Percentiles rank a stretch among this genome's conserved stretches.
Evolutionary conservation across 75 land plant genomes (phyloP).

Genomic region (Ceratopteris richardii): DNA sequence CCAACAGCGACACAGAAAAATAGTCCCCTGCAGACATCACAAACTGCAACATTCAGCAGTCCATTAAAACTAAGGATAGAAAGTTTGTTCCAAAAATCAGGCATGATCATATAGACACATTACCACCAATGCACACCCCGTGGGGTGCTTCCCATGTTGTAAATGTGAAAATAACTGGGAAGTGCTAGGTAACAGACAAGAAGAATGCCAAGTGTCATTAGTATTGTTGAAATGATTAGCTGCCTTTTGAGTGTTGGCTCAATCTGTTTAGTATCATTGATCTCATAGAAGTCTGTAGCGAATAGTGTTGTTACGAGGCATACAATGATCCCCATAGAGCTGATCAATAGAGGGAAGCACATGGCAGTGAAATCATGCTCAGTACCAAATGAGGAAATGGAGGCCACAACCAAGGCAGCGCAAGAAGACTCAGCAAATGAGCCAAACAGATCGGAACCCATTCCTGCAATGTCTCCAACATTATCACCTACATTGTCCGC

Average conservation of each 20-base stretch:
- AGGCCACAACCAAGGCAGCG: too few relatives aligned
- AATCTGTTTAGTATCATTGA: slow-evolving; percentile 44
- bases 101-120: not conserved
- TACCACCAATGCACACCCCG: slow-evolving; percentile 52
- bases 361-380: too few relatives aligned
- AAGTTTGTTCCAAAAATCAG: too few relatives aligned
- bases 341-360: slow-evolving; percentile 53
- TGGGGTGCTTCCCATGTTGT: slow-evolving; percentile 31
- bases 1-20: slow-evolving; percentile 56
- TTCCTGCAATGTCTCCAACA: too few relatives aligned
- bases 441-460: too few relatives aligned
- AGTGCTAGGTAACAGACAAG: slow-evolving; percentile 42
- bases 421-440: too few relatives aligned
- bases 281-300: slow-evolving; percentile 49
- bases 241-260: slow-evolving; percentile 53
- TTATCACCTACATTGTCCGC: too few relatives aligned
- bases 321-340: slow-evolving; percentile 61
- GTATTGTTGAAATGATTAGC: slow-evolving; percentile 46
- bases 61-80: not conserved
- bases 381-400: too few relatives aligned
- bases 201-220: slow-evolving; percentile 57
- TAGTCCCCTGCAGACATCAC: slow-evolving; percentile 37
- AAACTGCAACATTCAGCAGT: too few relatives aligned
- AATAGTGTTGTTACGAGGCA: slow-evolving; percentile 58
- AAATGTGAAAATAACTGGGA: slow-evolving; percentile 47